Conservation (phyloP, 179 eudicot species). For the Silene coronaria region DNA sequence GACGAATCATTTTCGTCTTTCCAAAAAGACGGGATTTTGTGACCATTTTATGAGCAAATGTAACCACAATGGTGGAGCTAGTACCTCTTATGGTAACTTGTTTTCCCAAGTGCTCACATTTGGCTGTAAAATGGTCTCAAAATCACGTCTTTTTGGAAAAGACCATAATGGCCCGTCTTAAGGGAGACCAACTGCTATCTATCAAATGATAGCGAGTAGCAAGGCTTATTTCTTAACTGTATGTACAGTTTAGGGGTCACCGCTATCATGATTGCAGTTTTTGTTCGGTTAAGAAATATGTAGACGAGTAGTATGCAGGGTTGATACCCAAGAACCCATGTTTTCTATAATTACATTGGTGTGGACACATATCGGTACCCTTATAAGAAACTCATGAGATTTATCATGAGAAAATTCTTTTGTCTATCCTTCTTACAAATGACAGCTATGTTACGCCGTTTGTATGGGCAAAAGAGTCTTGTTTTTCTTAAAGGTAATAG, state of each 20-base stretch:
- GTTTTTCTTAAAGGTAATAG: not conserved
- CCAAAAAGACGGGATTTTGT: too few relatives aligned
- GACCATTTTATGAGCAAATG: too few relatives aligned
- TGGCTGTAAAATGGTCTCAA: too few relatives aligned
- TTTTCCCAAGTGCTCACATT: too few relatives aligned
- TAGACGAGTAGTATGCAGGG: not conserved
- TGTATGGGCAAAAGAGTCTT: not conserved
- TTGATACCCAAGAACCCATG: not conserved
- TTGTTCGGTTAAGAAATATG: not conserved
- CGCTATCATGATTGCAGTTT: not conserved
- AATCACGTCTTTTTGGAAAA: too few relatives aligned
- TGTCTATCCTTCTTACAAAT: not conserved
- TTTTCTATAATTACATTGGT: not conserved
- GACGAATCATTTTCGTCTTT: too few relatives aligned
- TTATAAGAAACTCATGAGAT: not conserved
- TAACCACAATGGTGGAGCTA: too few relatives aligned
- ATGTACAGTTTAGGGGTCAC: not conserved
- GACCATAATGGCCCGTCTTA: too few relatives aligned
- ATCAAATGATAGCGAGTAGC: not conserved
- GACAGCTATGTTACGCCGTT: not conserved
- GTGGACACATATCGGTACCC: not conserved
- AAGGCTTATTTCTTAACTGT: not conserved
- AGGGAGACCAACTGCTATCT: too few relatives aligned
- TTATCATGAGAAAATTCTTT: not conserved
- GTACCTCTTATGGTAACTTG: too few relatives aligned